Evolutionary conservation across 768 basidiomycete species (phyloP), one percentile per base, ranked within the genome.

Genomic region (Amanita brunnescens): DNA sequence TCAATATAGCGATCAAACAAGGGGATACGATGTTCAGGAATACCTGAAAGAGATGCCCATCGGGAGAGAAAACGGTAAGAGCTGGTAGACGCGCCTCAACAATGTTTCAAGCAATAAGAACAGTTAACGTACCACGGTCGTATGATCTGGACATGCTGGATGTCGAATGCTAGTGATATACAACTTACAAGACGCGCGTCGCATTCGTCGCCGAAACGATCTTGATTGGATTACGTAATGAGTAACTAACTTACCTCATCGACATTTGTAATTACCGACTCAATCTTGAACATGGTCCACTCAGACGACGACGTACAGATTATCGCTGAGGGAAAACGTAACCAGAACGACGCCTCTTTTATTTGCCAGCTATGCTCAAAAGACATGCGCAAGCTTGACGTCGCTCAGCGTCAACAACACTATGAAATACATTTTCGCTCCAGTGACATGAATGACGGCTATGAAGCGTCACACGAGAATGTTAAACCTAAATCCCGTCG

Each of bases 41-140:
- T 57, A 91, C 93, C 79, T 97, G 93, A 78, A 97, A 96, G 60
- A 99, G 75, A 74, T 99, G 96, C 14, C 96, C 96, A 74, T 98
- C 96, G 53, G 95, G 95, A 38, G 93, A 96, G 77, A 96, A 95
- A 64, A 95, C 92, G 57, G 95, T 98, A 57, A 98, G 83, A 42
- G 94, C 94, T 96, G 23, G 47, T 26, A 51, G 9, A 42, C 52
- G 14, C 37, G 37, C 6, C 16, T 26, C 18, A 8, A 26, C n/a
- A 37, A 23, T 34, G 4, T 37, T 38, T n/a, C 35, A 43, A 26
- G 32, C 12, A 2, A 50, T 39, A 41, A 29, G 13, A 20, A 23
- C 32, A 14, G 32, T 5, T 35, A 20, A 53, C 74, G 42, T 63
- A 92, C 92, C 93, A 81, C 93, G 86, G 83, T 96, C 93, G 74